A percentile compares a stretch with the other conserved stretches of the same genome.
Evolutionary conservation across 2,329 filamentous ascomycete species (phyloP).

Genomic region (Alternaria viburni): DNA sequence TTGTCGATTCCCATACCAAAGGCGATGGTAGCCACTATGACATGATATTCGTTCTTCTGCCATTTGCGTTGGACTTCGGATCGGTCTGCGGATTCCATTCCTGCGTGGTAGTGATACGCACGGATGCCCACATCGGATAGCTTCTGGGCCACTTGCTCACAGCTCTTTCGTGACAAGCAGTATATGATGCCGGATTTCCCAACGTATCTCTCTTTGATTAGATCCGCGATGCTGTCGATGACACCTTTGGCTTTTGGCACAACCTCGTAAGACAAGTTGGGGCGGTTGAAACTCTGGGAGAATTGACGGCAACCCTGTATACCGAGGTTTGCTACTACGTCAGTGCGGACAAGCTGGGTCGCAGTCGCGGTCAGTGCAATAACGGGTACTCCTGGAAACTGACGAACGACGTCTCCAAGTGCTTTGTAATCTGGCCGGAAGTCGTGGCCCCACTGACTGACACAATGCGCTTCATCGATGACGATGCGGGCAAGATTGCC

Average conservation of each 20-base stretch:
- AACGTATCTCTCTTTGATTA: slow-evolving; percentile 74
- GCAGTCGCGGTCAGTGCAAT: slow-evolving; percentile 97
- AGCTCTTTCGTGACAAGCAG: slow-evolving; percentile 82
- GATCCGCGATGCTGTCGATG: slow-evolving; percentile 62
- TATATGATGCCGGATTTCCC: slow-evolving; percentile 90
- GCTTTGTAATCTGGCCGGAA: slow-evolving; percentile 96
- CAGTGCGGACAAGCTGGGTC: slow-evolving; percentile 88
- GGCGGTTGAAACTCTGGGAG: slow-evolving; percentile 94
- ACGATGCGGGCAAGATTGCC: slow-evolving; percentile 85
- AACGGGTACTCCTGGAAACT: slow-evolving; percentile 80
- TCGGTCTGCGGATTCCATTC: slow-evolving; percentile 72
- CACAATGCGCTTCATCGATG: slow-evolving; percentile 98
- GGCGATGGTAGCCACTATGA: slow-evolving; percentile 97
- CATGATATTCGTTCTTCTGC: slow-evolving; percentile 80
- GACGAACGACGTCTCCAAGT: slow-evolving; percentile 74
- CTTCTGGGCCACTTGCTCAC: slow-evolving; percentile 78
- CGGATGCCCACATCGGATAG: slow-evolving; percentile 71
- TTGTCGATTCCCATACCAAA: slow-evolving; percentile 99
- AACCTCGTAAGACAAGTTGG: slow-evolving; percentile 91
- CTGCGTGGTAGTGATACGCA: slow-evolving; percentile 86
- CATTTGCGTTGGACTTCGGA: slow-evolving; percentile 75
- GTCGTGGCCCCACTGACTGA: slow-evolving; percentile 99
- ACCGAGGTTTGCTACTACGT: slow-evolving; percentile 89
- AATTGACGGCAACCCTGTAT: slow-evolving; percentile 81
- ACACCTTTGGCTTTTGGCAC: slow-evolving; percentile 69